Conservation (phyloP, 2,329 filamentous ascomycete genomes). For the Penicillium capsulatum region DNA sequence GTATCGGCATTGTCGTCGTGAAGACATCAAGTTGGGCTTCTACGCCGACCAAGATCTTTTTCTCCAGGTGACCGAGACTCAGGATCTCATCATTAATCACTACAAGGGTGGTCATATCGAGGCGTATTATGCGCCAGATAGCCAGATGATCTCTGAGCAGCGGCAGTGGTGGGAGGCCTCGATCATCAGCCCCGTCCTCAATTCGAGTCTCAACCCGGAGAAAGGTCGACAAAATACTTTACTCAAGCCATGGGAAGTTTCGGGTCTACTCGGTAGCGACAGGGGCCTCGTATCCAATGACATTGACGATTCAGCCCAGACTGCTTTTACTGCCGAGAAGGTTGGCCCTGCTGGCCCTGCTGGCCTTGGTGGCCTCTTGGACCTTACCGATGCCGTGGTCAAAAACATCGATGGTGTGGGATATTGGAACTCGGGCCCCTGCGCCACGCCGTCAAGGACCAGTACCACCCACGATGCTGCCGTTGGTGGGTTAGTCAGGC, state of each 20-base stretch:
- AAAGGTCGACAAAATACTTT: constrained; percentile 28
- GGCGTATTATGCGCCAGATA: constrained; percentile 22
- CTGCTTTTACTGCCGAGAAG: no score
- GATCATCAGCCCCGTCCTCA: constrained; percentile 35
- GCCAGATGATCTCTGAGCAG: constrained; percentile 31
- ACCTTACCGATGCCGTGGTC: constrained; percentile 31
- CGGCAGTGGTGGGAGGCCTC: constrained; percentile 41
- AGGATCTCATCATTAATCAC: constrained; percentile 30
- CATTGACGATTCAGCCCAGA: no score
- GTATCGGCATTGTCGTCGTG: constrained; percentile 25
- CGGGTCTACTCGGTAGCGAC: constrained; percentile 24
- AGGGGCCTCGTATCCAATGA: no score
- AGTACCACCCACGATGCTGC: no score
- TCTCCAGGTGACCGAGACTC: constrained; percentile 38
- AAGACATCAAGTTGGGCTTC: no score
- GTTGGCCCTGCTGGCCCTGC: constrained; percentile 2
- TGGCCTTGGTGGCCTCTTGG: constrained; percentile 10
- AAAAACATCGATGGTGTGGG: constrained; percentile 39
- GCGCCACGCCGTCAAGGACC: no score
- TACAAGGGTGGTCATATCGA: constrained; percentile 25
- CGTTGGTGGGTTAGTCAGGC: no score
- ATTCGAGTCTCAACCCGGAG: constrained; percentile 33
- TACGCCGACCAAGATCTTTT: constrained; percentile 23
- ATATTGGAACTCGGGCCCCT: background rate
- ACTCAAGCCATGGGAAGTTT: constrained; percentile 30